Evolutionary conservation across 78 protist genomes (phyloP).

Genomic region (Dictyostelium capitatum): DNA sequence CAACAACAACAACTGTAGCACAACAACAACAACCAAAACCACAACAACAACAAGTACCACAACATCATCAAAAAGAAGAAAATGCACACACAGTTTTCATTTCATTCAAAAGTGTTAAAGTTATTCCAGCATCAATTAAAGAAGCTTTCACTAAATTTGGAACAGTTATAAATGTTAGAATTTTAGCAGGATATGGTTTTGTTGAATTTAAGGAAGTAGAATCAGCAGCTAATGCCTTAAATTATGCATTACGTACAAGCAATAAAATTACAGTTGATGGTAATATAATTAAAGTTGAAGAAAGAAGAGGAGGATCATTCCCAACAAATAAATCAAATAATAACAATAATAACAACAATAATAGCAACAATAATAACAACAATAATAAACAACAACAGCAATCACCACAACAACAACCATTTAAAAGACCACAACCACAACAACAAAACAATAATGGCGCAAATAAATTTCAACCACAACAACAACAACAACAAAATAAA

Average conservation of each 20-base stretch:
- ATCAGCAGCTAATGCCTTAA: conserved; percentile 27
- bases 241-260: not conserved
- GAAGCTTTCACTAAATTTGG: conserved; percentile 53
- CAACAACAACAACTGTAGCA: conserved; percentile 1
- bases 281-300: conserved; percentile 31
- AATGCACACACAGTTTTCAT: conserved; percentile 50
- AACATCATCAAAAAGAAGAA: not conserved
- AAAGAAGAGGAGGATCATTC: conserved; percentile 8
- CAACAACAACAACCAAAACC: not conserved
- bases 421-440: conserved; percentile 16
- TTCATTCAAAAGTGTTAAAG: not conserved
- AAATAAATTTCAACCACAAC: not conserved
- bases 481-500: conserved; percentile 11
- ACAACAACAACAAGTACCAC: not conserved
- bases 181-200: conserved; percentile 53
- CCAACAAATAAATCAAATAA: not conserved
- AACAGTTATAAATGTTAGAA: not conserved
- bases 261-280: conserved; percentile 22
- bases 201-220: conserved; percentile 71
- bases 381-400: not conserved
- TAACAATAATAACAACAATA: not conserved
- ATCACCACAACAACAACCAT: not conserved
- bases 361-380: not conserved
- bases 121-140: not conserved
- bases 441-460: not conserved